Conservation (phyloP, 768 basidiomycete species). For the Tricholoma terreum region DNA sequence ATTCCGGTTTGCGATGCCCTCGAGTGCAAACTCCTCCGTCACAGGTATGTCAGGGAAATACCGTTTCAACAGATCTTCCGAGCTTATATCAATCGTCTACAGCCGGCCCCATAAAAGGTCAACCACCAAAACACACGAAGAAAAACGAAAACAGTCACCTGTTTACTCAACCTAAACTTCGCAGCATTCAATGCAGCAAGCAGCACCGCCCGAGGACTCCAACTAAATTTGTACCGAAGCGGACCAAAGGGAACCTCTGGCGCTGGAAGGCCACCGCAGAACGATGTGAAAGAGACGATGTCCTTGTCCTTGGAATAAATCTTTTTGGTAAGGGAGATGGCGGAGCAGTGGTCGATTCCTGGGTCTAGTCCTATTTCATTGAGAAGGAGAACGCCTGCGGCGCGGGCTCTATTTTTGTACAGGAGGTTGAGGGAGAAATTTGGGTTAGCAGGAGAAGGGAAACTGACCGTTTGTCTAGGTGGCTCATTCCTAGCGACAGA, state of each 20-base stretch:
- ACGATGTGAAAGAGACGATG: slow-evolving; percentile 76
- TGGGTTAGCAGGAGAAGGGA: not conserved
- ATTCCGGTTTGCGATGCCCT: slow-evolving; percentile 86
- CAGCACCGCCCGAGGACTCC: slow-evolving; percentile 87
- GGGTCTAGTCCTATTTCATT: slow-evolving; percentile 93
- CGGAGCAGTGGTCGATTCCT: slow-evolving; percentile 87
- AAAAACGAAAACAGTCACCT: slow-evolving; percentile 38
- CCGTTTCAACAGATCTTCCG: slow-evolving; percentile 49
- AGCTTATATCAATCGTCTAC: slow-evolving; percentile 48
- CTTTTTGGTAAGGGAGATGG: slow-evolving; percentile 61
- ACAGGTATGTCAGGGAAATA: slow-evolving; percentile 69
- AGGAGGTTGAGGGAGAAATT: not conserved
- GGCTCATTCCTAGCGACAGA: slow-evolving; percentile 73
- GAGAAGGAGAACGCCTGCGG: slow-evolving; percentile 66
- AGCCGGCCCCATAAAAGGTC: too few species aligned
- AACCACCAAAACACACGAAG: not conserved
- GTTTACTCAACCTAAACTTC: slow-evolving; percentile 52
- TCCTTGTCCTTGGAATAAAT: slow-evolving; percentile 50
- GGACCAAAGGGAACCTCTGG: slow-evolving; percentile 66
- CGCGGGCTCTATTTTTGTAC: slow-evolving; percentile 42
- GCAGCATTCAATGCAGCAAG: slow-evolving; percentile 76
- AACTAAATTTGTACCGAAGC: slow-evolving; percentile 89
- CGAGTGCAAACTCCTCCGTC: slow-evolving; percentile 58
- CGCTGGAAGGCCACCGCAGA: slow-evolving; percentile 90
- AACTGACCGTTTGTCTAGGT: slow-evolving; percentile 56